Evolutionary conservation across 2,329 filamentous ascomycete genomes (phyloP).

Genomic region (Colletotrichum liaoningense): DNA sequence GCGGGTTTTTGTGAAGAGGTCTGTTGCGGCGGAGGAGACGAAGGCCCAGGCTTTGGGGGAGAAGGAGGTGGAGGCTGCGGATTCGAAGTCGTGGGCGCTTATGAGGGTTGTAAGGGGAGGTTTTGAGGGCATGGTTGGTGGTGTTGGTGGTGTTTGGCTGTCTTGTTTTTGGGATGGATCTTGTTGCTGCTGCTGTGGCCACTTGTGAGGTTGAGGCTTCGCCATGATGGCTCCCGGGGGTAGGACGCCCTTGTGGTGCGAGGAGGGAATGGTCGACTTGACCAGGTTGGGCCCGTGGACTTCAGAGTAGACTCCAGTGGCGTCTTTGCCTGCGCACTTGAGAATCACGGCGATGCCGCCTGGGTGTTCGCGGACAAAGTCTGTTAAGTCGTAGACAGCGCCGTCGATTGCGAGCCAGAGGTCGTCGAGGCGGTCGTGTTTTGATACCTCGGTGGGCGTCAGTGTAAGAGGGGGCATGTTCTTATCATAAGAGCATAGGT

Average conservation of each 20-base stretch:
- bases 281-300: slow-evolving; percentile 60
- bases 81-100: slow-evolving; percentile 70
- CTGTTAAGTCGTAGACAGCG: slow-evolving; percentile 74
- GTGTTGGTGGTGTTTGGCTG: neutral
- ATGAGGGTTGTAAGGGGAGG: slow-evolving; percentile 66
- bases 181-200: slow-evolving; percentile 37
- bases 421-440: slow-evolving; percentile 59
- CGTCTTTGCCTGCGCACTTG: slow-evolving; percentile 64
- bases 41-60: slow-evolving; percentile 77
- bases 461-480: slow-evolving; percentile 41
- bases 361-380: slow-evolving; percentile 63
- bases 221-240: slow-evolving; percentile 3
- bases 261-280: slow-evolving; percentile 52
- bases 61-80: slow-evolving; percentile 64
- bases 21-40: slow-evolving; percentile 74
- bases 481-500: neutral
- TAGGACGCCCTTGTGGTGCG: slow-evolving; percentile 61
- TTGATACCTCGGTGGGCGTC: slow-evolving; percentile 55
- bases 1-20: slow-evolving; percentile 64
- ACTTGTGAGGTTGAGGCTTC: slow-evolving; percentile 9
- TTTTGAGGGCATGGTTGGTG: slow-evolving; percentile 41
- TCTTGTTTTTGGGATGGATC: slow-evolving; percentile 13
- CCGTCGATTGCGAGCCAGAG: slow-evolving; percentile 76
- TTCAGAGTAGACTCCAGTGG: slow-evolving; percentile 62
- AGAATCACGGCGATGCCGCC: slow-evolving; percentile 56